Evolutionary conservation across 1,139 yeast genomes (phyloP).

Genomic region (Debaryomyces subglobosus): DNA sequence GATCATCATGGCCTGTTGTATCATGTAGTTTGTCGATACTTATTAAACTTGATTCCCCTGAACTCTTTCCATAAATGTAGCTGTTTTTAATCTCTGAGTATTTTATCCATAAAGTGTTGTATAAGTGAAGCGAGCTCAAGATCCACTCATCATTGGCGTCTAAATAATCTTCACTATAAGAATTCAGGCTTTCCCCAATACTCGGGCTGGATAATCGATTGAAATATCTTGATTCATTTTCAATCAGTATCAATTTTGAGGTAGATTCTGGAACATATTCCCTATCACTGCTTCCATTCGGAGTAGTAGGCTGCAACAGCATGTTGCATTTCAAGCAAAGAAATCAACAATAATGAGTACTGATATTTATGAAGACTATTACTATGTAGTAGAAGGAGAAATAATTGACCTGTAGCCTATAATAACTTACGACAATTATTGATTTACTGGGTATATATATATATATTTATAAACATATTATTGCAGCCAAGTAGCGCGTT

Average conservation of each 20-base stretch:
- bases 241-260: not conserved
- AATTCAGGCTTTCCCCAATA: not conserved
- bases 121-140: not conserved
- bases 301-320: not conserved
- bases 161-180: not conserved
- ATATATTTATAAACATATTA: not conserved
- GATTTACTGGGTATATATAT: not conserved
- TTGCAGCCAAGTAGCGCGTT: slow-evolving; percentile 3
- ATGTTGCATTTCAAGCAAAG: not conserved
- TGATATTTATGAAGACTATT: not conserved
- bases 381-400: not conserved
- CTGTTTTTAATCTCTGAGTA: not conserved
- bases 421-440: not conserved
- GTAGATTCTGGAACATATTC: not conserved
- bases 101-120: not conserved
- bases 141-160: slow-evolving; percentile 1
- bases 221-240: not conserved
- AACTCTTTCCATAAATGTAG: not conserved
- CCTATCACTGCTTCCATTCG: not conserved
- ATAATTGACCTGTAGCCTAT: not conserved
- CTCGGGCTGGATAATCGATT: not conserved
- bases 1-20: not conserved
- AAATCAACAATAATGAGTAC: not conserved
- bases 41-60: not conserved
- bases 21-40: not conserved